Evolutionary conservation across 2,329 filamentous ascomycete species (phyloP), one percentile per base, ranked within the genome.

Genomic region (Lachnum nothofagi): DNA sequence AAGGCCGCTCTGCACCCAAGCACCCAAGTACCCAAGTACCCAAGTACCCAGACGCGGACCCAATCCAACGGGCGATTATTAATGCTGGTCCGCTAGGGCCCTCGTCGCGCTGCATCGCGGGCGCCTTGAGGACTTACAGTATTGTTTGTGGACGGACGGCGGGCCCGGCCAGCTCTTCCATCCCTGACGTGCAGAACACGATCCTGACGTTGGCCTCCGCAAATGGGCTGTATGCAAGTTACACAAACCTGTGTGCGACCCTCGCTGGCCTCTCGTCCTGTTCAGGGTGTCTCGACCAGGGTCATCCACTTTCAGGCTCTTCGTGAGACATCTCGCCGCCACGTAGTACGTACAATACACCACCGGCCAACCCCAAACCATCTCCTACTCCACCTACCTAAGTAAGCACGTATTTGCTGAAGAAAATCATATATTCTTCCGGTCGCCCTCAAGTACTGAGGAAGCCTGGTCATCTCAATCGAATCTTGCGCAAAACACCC

Each of bases 281-380:
- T 22, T 42, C 14, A 33, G 39, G 20, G 27, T 42, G 33, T 35
- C 44, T 48, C 37, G 44, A 16, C 49, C 35, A 33, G 43, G 46
- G 51, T 53, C 27, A 49, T 29, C 40, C 49, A 49, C 45, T 47
- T 46, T 46, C 51, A 46, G 43, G 43, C 46, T 49, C 51, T 46
- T 46, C 45, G 41, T 43, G 48, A 47, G 49, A 46, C 46, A 49
- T 40, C 40, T 47, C 22, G 31, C 33, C 46, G 44, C 43, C 51
- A 47, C 43, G 41, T 43, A 40, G 14, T 41, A 43, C 51, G 25
- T 16, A 47, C 34, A 39, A 10, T n/a, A 14, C 33, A 34, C n/a
- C 7, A 16, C 27, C 16, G 19, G 27, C n/a, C 37, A 23, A 20
- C 5, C 39, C 27, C 16, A 23, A 12, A 35, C 19, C 39, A 34